phyloP scores from a whole-genome alignment of 805 yeast species.

The Ogataea allantospora region DNA sequence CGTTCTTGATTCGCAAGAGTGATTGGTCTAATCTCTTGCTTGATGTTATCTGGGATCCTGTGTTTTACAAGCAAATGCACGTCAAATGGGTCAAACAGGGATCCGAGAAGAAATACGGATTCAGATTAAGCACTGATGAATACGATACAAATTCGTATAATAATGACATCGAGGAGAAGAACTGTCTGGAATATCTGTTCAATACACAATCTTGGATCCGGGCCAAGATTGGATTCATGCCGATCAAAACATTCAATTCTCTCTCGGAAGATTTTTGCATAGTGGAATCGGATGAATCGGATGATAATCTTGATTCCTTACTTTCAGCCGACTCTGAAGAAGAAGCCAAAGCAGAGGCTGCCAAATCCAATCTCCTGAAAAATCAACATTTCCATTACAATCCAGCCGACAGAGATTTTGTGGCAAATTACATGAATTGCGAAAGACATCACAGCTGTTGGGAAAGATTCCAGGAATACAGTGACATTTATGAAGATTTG shows the following conservation, averaged over 20 bases:
- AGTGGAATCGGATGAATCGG: conserved; percentile 28
- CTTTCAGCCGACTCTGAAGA: conserved; percentile 17
- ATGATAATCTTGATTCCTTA: conserved; percentile 23
- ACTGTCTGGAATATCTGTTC: conserved; percentile 39
- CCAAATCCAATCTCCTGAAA: conserved; percentile 18
- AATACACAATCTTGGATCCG: conserved; percentile 40
- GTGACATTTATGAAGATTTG: conserved; percentile 30
- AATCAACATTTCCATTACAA: conserved; percentile 35
- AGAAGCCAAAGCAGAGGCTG: conserved; percentile 5
- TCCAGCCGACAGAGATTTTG: conserved; percentile 37
- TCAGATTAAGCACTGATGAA: conserved; percentile 29
- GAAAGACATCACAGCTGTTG: conserved; percentile 38
- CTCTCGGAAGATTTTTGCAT: conserved; percentile 40
- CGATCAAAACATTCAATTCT: conserved; percentile 38
- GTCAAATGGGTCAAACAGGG: conserved; percentile 32
- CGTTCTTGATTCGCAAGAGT: conserved; percentile 39
- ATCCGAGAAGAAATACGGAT: conserved; percentile 27
- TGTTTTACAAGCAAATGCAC: conserved; percentile 37
- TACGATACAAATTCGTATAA: conserved; percentile 35
- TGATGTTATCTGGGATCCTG: conserved; percentile 43
- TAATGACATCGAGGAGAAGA: conserved; percentile 39
- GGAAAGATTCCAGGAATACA: conserved; percentile 40
- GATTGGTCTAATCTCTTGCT: conserved; percentile 38
- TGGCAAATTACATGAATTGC: conserved; percentile 41
- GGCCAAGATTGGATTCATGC: conserved; percentile 39